Evolutionary conservation across 371 early-diverging fungal genomes (phyloP).

Genomic region (Saksenaea oblongispora): DNA sequence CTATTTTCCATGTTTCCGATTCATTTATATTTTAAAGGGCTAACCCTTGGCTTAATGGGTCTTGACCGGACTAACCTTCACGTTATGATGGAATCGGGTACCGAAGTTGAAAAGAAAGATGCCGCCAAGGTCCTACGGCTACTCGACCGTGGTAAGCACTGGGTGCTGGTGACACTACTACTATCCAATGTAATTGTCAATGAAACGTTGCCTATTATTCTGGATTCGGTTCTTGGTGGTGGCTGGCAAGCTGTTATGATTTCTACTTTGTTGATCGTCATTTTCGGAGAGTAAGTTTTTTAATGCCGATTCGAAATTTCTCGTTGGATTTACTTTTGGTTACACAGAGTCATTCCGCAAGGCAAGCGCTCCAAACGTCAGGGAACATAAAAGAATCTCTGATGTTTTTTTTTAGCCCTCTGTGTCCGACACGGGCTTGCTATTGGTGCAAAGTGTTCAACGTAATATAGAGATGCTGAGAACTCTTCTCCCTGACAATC

Average conservation of each 20-base stretch:
- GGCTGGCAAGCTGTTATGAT: slow-evolving; percentile 85
- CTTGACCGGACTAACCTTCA: slow-evolving; percentile 69
- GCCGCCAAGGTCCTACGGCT: slow-evolving; percentile 72
- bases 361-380: slow-evolving; percentile 10
- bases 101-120: slow-evolving; percentile 58
- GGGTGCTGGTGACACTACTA: slow-evolving; percentile 87
- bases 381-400: neutral
- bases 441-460: slow-evolving; percentile 76
- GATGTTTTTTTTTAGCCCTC: slow-evolving; percentile 45
- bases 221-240: slow-evolving; percentile 76
- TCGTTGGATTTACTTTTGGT: neutral
- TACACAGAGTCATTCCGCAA: slow-evolving; percentile 59
- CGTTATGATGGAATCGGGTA: slow-evolving; percentile 72
- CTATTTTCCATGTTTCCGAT: neutral
- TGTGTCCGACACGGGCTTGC: slow-evolving; percentile 73
- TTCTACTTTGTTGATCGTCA: slow-evolving; percentile 85
- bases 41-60: slow-evolving; percentile 87
- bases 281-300: slow-evolving; percentile 89
- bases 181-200: slow-evolving; percentile 91
- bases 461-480: slow-evolving; percentile 20
- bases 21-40: slow-evolving; percentile 43
- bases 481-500: too few relatives aligned
- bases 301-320: neutral
- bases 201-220: slow-evolving; percentile 92
- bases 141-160: slow-evolving; percentile 72